Evolutionary conservation across 2,329 filamentous ascomycete genomes (phyloP), one percentile per base, ranked within the genome.

Genomic region (Fusarium poae): DNA sequence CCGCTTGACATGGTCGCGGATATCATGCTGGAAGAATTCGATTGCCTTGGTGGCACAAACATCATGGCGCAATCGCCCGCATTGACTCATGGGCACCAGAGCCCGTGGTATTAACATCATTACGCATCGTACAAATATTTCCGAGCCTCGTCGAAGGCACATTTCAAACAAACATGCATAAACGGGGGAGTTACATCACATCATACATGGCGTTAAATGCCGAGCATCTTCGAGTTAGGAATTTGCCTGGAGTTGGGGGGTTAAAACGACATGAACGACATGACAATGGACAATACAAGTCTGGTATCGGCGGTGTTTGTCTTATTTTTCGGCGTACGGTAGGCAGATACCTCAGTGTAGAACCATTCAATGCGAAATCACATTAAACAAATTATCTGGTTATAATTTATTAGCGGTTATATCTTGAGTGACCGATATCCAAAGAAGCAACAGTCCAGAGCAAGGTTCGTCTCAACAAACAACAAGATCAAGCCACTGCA

Each of bases 1-100:
- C 76, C 77, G 13, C 62, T 77, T 43, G 78, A 80, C 50, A 73
- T 79, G 67, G 75, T 79, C 5, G 77, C 80, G 32, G 78, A 81
- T 35, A 71, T 57, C 72, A 74, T 13, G 78, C 79, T 46, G 18
- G 42, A 48, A 20, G 32, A 27, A 48, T 55, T 46, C 15, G 48
- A 48, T 32, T 21, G 23, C 18, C n/a, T 37, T 37, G 25, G 23
- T 21, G 15, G 34, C 11, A 39, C 27, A 13, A 27, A 39, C 11
- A 27, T 40, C 64, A 39, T 16, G 5, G 44, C 58, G 34, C 67
- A 48, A 37, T 53, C 46, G 18, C 56, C 53, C 7, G 59, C 65
- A 48, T 43, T 65, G 27, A 54, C 59, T 25, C 73, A 74, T 44
- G 71, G 66, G 21, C 52, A 46, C 10, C 74, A 77, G 48, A 75